Percentiles rank a stretch among this genome's conserved stretches.
These are phyloP conservation scores for Entomortierella parvispora DNA, from an alignment of 192 early-diverging fungal genomes.

Conservation along the genomic window DNA sequence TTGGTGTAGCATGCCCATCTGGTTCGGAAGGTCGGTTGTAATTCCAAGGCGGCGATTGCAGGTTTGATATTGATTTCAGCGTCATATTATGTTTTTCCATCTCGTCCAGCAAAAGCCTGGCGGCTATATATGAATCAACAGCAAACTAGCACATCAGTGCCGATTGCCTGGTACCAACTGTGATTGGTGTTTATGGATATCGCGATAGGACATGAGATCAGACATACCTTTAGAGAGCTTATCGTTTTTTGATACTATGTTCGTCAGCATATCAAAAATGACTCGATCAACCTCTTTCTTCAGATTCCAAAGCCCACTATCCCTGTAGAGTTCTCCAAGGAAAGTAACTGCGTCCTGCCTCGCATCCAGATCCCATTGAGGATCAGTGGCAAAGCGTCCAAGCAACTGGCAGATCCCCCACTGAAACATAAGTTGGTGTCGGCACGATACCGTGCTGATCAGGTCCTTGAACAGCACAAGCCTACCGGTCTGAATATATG, in stretches of 20 bases:
- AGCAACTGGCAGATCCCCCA: conserved; percentile 7
- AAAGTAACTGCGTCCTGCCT: not conserved
- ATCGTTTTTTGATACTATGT: not conserved
- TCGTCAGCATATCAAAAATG: conserved; percentile 2
- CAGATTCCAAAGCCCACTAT: not conserved
- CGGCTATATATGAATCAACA: not conserved
- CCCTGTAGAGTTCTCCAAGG: not conserved
- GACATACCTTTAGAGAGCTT: conserved; percentile 1
- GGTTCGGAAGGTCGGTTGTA: not conserved
- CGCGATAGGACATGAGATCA: not conserved
- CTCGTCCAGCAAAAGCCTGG: not conserved
- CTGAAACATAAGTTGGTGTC: conserved; percentile 1
- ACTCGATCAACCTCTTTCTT: not conserved
- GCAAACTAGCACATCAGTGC: not conserved
- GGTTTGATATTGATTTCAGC: not conserved
- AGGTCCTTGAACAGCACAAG: not conserved
- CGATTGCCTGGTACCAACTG: too few relatives aligned
- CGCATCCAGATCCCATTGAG: not conserved
- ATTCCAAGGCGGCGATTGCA: not conserved
- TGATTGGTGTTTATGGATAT: not conserved
- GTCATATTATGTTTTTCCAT: not conserved
- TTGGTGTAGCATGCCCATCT: not conserved
- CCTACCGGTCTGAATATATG: conserved; percentile 2
- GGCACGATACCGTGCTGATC: not conserved
- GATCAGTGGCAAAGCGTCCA: not conserved